Evolutionary conservation across 176 grass and related monocot genomes (phyloP).

Genomic region (Ampelocalamus luodianensis): DNA sequence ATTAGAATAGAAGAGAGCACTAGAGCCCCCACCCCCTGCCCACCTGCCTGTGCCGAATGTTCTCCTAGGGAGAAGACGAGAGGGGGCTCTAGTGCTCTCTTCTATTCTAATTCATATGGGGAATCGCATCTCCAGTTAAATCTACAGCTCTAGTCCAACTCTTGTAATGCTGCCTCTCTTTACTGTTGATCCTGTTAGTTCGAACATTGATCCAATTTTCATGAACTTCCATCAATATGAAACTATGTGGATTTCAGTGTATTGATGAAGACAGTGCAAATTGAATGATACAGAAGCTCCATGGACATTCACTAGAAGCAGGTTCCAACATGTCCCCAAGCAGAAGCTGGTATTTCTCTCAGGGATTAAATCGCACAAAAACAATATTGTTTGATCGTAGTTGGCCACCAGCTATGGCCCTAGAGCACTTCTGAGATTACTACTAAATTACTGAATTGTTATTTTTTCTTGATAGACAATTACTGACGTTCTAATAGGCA

Average conservation of each 20-base stretch:
- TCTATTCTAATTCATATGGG: neutral
- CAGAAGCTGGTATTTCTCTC: neutral
- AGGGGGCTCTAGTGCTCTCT: too few species aligned
- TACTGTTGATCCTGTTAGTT: neutral
- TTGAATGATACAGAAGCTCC: neutral
- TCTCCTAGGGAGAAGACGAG: too few species aligned
- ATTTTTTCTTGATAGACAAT: constrained; percentile 12
- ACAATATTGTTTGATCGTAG: neutral
- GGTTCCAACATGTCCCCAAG: neutral
- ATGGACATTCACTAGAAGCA: neutral
- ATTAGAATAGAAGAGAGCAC: neutral
- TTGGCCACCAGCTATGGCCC: neutral
- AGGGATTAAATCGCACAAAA: neutral
- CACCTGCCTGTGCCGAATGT: too few species aligned
- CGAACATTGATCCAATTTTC: neutral
- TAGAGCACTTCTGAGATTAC: neutral
- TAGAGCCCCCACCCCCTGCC: too few species aligned
- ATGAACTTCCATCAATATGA: neutral
- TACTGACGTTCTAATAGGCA: neutral
- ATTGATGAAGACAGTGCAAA: neutral
- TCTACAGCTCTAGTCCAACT: neutral
- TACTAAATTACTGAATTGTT: neutral
- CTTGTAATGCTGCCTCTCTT: neutral
- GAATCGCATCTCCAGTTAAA: neutral
- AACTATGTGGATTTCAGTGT: neutral